Evolutionary conservation across 768 basidiomycete species (phyloP).

Genomic region (Auriculariales sp.): DNA sequence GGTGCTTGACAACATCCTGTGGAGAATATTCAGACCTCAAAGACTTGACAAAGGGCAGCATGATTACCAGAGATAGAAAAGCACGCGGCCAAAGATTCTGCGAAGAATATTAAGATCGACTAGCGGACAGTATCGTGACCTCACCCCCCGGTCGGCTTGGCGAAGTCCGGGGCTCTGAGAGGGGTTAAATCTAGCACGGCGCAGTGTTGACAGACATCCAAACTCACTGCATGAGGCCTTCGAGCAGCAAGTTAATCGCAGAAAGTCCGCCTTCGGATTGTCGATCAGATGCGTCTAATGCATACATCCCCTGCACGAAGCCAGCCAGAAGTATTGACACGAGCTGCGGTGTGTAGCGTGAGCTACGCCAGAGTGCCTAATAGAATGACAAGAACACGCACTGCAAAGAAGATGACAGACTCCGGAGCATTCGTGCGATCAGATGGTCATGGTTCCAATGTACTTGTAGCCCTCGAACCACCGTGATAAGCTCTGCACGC

Average conservation of each 20-base stretch:
- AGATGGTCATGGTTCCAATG: conserved; percentile 89
- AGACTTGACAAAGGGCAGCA: no score
- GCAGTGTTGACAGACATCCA: not conserved
- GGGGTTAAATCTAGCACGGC: not conserved
- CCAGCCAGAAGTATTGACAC: conserved; percentile 72
- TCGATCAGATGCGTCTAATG: conserved; percentile 84
- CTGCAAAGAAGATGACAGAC: conserved; percentile 82
- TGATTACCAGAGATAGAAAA: conserved; percentile 80
- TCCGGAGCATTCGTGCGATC: conserved; percentile 91
- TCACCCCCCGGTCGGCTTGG: conserved; percentile 37
- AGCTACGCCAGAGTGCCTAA: no score
- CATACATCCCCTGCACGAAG: conserved; percentile 77
- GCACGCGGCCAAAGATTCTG: conserved; percentile 33
- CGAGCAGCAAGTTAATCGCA: conserved; percentile 59
- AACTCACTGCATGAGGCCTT: conserved; percentile 64
- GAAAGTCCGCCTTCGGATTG: conserved; percentile 34
- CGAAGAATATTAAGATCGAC: no score
- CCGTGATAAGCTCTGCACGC: conserved; percentile 50
- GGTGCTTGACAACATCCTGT: conserved; percentile 74
- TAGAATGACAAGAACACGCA: no score
- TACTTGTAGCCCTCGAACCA: conserved; percentile 80
- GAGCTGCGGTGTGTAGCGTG: no score
- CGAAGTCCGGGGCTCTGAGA: conserved; percentile 50
- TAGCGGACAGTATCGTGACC: no score
- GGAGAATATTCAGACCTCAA: no score